Conservation (phyloP, 2,329 filamentous ascomycete species). For the Pyrenochaeta sp. region DNA sequence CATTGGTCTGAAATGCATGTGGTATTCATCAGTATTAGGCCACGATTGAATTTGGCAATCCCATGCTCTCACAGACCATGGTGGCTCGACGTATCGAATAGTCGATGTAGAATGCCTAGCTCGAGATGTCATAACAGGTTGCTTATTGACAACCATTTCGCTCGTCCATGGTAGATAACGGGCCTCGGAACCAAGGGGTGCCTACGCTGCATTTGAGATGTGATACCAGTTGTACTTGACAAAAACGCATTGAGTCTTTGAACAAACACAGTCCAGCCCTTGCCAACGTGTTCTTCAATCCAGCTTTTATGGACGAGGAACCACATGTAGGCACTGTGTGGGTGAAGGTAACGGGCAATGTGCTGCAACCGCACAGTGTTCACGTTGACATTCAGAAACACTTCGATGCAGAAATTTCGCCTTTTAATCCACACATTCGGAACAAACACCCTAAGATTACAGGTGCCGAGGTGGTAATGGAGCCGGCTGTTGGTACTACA, state of each 20-base stretch:
- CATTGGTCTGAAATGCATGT: slow-evolving; percentile 21
- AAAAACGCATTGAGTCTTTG: slow-evolving; percentile 56
- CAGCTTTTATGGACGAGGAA: slow-evolving; percentile 39
- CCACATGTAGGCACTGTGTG: slow-evolving; percentile 41
- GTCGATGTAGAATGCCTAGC: slow-evolving; percentile 21
- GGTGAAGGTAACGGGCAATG: slow-evolving; percentile 58
- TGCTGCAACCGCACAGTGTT: slow-evolving; percentile 57
- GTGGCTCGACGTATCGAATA: slow-evolving; percentile 1
- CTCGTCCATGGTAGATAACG: slow-evolving; percentile 36
- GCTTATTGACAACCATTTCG: slow-evolving; percentile 59
- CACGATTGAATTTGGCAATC: slow-evolving; percentile 17
- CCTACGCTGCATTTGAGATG: slow-evolving; percentile 35
- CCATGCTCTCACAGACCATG: not conserved
- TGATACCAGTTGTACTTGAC: slow-evolving; percentile 33
- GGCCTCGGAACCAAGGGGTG: slow-evolving; percentile 36
- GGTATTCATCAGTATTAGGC: slow-evolving; percentile 24
- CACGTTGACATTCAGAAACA: slow-evolving; percentile 57
- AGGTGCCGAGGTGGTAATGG: slow-evolving; percentile 52
- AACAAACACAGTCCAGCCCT: slow-evolving; percentile 57
- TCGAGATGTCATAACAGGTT: no score
- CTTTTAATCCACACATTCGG: slow-evolving; percentile 57
- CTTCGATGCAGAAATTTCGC: slow-evolving; percentile 61
- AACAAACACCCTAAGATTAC: slow-evolving; percentile 51
- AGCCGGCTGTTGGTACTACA: slow-evolving; percentile 55
- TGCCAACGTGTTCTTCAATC: slow-evolving; percentile 55